Evolutionary conservation across 179 eudicot species (phyloP).

Genomic region (Beta corolliflora): DNA sequence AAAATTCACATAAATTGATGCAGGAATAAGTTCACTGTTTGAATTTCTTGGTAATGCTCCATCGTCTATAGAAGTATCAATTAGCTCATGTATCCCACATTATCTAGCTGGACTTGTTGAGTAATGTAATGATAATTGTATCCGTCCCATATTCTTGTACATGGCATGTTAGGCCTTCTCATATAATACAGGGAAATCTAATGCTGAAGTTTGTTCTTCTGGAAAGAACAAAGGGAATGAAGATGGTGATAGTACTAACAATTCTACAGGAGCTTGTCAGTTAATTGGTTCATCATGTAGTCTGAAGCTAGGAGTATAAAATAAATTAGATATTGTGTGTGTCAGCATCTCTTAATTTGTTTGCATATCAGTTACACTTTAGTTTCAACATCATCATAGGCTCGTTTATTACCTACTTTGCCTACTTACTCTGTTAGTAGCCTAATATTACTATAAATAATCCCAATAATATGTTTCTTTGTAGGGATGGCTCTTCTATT

Average conservation of each 20-base stretch:
- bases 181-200: background rate
- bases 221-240: background rate
- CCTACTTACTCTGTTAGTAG: conserved; percentile 3
- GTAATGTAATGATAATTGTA: background rate
- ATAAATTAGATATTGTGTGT: background rate
- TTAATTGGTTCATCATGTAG: background rate
- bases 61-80: background rate
- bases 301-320: background rate
- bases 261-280: background rate
- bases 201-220: background rate
- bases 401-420: background rate
- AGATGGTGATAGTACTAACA: too few species aligned
- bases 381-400: background rate
- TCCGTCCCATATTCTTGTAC: background rate
- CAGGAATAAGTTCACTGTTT: conserved; percentile 1
- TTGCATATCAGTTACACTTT: background rate
- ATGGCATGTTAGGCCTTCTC: background rate
- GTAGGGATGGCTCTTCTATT: conserved; percentile 99
- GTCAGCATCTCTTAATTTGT: background rate
- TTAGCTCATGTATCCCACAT: background rate
- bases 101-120: background rate
- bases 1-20: background rate
- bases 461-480: conserved; percentile 14
- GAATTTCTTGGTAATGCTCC: background rate
- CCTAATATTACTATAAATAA: background rate